Evolutionary conservation across 192 early-diverging fungal genomes (phyloP).

Genomic region (Umbelopsis ramanniana): DNA sequence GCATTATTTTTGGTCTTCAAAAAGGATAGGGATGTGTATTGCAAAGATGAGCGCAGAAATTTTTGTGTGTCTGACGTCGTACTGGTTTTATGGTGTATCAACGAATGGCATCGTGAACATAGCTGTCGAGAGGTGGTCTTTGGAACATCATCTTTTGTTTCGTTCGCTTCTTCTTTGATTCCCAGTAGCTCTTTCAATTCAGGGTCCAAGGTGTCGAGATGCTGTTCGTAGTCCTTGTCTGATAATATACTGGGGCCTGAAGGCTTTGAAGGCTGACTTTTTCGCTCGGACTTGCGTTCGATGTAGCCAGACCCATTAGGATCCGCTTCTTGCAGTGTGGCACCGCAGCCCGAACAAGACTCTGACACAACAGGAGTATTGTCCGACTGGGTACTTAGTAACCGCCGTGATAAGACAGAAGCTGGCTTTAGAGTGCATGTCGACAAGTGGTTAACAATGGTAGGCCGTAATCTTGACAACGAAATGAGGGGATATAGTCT

Average conservation of each 20-base stretch:
- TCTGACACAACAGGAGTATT: neutral
- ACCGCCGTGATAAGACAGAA: neutral
- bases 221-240: conserved; percentile 44
- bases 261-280: neutral
- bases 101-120: conserved; percentile 71
- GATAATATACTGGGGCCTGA: conserved; percentile 39
- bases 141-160: conserved; percentile 22
- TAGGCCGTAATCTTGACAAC: neutral
- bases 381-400: neutral
- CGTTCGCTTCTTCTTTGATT: neutral
- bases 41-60: conserved; percentile 47
- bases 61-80: conserved; percentile 16
- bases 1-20: conserved; percentile 55
- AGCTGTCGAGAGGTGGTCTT: conserved; percentile 44
- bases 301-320: conserved; percentile 55
- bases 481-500: neutral
- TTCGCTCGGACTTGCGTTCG: conserved; percentile 38
- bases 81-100: conserved; percentile 58
- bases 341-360: conserved; percentile 72
- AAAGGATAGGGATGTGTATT: conserved; percentile 57
- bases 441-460: neutral
- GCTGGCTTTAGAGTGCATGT: neutral
- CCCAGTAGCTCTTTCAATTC: conserved; percentile 36
- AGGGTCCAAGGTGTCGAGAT: conserved; percentile 45
- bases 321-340: conserved; percentile 60